phyloP scores from a whole-genome alignment of 2,329 filamentous ascomycete genomes.

The Drechslerella coelobrocha region DNA sequence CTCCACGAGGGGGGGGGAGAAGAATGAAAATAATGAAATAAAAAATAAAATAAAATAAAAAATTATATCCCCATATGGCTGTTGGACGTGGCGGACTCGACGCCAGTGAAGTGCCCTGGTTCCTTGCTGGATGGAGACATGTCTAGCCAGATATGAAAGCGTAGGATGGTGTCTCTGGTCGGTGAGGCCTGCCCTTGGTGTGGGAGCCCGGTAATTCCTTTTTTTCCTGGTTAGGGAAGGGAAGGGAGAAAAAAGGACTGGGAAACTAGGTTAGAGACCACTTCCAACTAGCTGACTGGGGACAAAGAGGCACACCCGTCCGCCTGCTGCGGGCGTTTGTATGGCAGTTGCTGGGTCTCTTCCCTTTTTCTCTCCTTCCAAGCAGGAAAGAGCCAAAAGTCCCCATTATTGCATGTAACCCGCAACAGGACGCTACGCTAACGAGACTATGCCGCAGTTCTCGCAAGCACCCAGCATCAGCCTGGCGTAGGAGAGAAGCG shows the following conservation, averaged over 20 bases:
- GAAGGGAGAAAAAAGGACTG: conserved; percentile 28
- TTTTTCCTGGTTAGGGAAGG: conserved; percentile 27
- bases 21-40: conserved; percentile 7
- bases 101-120: conserved; percentile 38
- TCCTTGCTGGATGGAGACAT: conserved; percentile 48
- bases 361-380: conserved; percentile 13
- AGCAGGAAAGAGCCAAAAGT: conserved; percentile 27
- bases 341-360: conserved; percentile 46
- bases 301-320: conserved; percentile 42
- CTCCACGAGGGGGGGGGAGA: no score
- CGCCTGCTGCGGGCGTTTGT: conserved; percentile 44
- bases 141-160: conserved; percentile 21
- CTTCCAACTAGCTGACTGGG: neutral
- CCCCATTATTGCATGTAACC: conserved; percentile 14
- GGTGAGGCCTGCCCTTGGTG: neutral
- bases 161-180: neutral
- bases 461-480: conserved; percentile 26
- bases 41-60: neutral
- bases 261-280: neutral
- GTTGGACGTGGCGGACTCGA: conserved; percentile 43
- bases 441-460: conserved; percentile 25
- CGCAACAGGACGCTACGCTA: conserved; percentile 39
- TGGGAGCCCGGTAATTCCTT: neutral
- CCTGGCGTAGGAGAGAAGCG: conserved; percentile 38
- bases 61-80: conserved; percentile 31